A percentile compares a stretch with the other conserved stretches of the same genome.
These are phyloP conservation scores for Didymella pomorum DNA, from an alignment of 2,329 filamentous ascomycete species.

Conservation along the genomic window DNA sequence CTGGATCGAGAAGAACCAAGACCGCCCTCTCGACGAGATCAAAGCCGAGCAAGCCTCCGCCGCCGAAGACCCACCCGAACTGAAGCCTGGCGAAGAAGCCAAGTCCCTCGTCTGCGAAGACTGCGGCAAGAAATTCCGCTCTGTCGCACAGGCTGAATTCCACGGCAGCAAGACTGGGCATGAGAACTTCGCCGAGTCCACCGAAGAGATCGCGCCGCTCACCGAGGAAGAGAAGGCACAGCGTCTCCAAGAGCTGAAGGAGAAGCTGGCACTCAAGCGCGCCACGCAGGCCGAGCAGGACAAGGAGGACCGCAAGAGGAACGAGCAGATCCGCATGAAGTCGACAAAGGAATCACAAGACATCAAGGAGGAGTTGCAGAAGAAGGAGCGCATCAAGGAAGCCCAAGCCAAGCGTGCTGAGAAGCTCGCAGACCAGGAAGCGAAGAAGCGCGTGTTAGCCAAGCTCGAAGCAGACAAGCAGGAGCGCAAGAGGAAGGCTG, in stretches of 20 bases:
- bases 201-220: constrained; percentile 87
- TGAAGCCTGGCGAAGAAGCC: constrained; percentile 75
- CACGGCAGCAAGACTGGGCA: constrained; percentile 93
- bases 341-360: constrained; percentile 89
- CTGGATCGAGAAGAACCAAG: constrained; percentile 93
- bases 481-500: constrained; percentile 83
- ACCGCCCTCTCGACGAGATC: constrained; percentile 85
- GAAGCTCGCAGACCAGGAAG: constrained; percentile 83
- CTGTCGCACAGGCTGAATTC: constrained; percentile 81
- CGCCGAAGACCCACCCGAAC: constrained; percentile 65
- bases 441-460: constrained; percentile 87
- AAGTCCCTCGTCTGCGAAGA: constrained; percentile 92
- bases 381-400: constrained; percentile 92
- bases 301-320: constrained; percentile 81
- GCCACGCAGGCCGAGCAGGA: constrained; percentile 74
- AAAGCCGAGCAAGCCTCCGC: constrained; percentile 54
- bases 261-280: constrained; percentile 76
- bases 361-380: constrained; percentile 84
- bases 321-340: constrained; percentile 86
- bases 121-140: constrained; percentile 89
- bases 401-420: constrained; percentile 86
- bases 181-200: constrained; percentile 89
- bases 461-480: constrained; percentile 96
- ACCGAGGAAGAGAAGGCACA: constrained; percentile 90
- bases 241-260: constrained; percentile 77